A percentile compares a stretch with the other conserved stretches of the same genome.
Evolutionary conservation across 805 yeast genomes (phyloP).

Genomic region (Kregervanrija pseudodelftensis): DNA sequence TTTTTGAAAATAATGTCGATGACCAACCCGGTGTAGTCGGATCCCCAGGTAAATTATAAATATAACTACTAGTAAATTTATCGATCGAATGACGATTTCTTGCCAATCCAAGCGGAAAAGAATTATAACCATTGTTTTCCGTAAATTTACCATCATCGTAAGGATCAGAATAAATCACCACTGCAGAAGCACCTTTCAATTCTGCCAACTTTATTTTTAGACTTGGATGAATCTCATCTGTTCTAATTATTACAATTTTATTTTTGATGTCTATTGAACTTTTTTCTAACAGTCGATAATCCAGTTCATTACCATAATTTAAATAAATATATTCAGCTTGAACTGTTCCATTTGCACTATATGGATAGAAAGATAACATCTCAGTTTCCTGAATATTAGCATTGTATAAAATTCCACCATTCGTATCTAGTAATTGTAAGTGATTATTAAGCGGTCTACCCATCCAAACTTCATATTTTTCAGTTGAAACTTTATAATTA

Average conservation of each 20-base stretch:
- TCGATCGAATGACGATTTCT: constrained; percentile 55
- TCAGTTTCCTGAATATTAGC: constrained; percentile 45
- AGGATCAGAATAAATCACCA: constrained; percentile 50
- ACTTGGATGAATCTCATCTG: constrained; percentile 44
- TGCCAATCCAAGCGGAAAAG: constrained; percentile 62
- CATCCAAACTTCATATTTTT: constrained; percentile 51
- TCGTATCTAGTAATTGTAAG: constrained; percentile 29
- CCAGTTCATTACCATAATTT: constrained; percentile 53
- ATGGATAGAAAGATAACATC: constrained; percentile 45
- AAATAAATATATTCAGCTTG: constrained; percentile 49
- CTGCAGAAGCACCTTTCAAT: constrained; percentile 54
- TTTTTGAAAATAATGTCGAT: constrained; percentile 36
- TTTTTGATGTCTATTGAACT: constrained; percentile 39
- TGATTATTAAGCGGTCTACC: constrained; percentile 43
- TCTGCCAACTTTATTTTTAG: constrained; percentile 57
- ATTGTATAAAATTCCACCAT: constrained; percentile 33
- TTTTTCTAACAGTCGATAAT: constrained; percentile 37
- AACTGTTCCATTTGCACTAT: constrained; percentile 58
- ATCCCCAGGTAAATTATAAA: constrained; percentile 63
- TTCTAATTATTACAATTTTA: constrained; percentile 54
- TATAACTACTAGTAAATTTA: constrained; percentile 52
- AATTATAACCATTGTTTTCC: constrained; percentile 43
- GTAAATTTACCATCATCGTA: constrained; percentile 55
- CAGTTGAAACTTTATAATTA: constrained; percentile 37
- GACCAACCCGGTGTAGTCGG: constrained; percentile 74